Percentiles rank a stretch among this genome's conserved stretches.
These are phyloP conservation scores for Leccinum arenicola DNA, from an alignment of 768 basidiomycete species.

Conservation along the genomic window DNA sequence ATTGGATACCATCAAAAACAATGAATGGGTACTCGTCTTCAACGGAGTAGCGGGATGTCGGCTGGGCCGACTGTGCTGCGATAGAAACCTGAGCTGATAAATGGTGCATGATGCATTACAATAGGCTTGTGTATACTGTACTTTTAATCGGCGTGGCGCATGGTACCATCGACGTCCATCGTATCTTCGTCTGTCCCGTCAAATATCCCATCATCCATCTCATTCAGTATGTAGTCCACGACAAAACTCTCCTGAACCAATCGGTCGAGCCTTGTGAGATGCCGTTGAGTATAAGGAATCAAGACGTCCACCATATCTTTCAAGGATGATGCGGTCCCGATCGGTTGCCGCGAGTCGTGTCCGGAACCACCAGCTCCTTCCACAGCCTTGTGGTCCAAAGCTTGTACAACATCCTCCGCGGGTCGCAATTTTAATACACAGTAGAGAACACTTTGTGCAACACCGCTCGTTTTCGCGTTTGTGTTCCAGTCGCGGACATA, in stretches of 20 bases:
- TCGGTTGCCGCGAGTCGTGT: conserved; percentile 31
- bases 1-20: conserved; percentile 41
- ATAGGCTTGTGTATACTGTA: conserved; percentile 8
- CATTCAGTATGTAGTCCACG: conserved; percentile 82
- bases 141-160: conserved; percentile 11
- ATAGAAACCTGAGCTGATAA: neutral
- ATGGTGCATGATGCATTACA: conserved; percentile 2
- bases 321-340: conserved; percentile 34
- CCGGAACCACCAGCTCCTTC: conserved; percentile 8
- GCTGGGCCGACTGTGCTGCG: conserved; percentile 38
- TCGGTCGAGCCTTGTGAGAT: conserved; percentile 80
- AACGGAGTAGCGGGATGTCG: conserved; percentile 73
- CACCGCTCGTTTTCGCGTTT: conserved; percentile 78
- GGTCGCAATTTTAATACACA: conserved; percentile 76
- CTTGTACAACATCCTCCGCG: conserved; percentile 68
- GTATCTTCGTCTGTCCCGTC: conserved; percentile 42
- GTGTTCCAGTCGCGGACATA: conserved; percentile 94
- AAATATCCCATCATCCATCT: conserved; percentile 84
- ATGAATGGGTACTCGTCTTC: conserved; percentile 68
- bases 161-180: conserved; percentile 38
- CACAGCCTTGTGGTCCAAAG: conserved; percentile 43
- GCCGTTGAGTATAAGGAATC: conserved; percentile 93
- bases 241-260: conserved; percentile 94
- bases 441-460: conserved; percentile 83
- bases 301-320: conserved; percentile 82